Evolutionary conservation across 2,329 filamentous ascomycete genomes (phyloP).

Genomic region (Beauveria brongniartii): DNA sequence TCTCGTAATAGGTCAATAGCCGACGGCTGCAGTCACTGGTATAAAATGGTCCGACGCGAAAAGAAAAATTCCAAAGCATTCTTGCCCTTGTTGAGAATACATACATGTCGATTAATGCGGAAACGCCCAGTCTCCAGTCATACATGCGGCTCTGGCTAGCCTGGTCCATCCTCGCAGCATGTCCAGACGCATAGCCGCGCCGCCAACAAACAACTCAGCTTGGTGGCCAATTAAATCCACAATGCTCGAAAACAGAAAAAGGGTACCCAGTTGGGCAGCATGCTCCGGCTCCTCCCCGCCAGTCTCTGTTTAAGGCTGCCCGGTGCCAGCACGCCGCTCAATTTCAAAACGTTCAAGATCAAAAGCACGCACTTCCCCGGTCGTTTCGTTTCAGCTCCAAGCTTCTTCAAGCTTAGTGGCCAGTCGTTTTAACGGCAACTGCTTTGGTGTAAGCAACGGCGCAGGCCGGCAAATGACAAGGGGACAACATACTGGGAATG

Average conservation of each 20-base stretch:
- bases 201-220: slow-evolving; percentile 22
- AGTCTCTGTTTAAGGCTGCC: not conserved
- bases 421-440: slow-evolving; percentile 14
- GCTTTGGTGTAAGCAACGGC: not conserved
- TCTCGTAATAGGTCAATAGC: not conserved
- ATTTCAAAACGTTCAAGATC: slow-evolving; percentile 4
- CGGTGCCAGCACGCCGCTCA: slow-evolving; percentile 8
- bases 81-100: slow-evolving; percentile 15
- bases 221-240: slow-evolving; percentile 28
- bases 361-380: not conserved
- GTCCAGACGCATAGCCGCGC: slow-evolving; percentile 12
- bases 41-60: not conserved
- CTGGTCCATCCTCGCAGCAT: not conserved
- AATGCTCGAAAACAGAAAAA: slow-evolving; percentile 26
- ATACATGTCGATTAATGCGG: slow-evolving; percentile 35
- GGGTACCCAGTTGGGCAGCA: slow-evolving; percentile 16
- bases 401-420: not conserved
- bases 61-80: not conserved
- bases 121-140: slow-evolving; percentile 39
- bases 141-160: slow-evolving; percentile 28
- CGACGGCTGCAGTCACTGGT: not conserved
- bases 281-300: not conserved
- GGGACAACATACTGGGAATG: slow-evolving; percentile 46
- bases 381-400: not conserved
- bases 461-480: not conserved